Evolutionary conservation across 169 alveolate species (phyloP), one percentile per base, ranked within the genome.

Genomic region (Condylostoma magnum): DNA sequence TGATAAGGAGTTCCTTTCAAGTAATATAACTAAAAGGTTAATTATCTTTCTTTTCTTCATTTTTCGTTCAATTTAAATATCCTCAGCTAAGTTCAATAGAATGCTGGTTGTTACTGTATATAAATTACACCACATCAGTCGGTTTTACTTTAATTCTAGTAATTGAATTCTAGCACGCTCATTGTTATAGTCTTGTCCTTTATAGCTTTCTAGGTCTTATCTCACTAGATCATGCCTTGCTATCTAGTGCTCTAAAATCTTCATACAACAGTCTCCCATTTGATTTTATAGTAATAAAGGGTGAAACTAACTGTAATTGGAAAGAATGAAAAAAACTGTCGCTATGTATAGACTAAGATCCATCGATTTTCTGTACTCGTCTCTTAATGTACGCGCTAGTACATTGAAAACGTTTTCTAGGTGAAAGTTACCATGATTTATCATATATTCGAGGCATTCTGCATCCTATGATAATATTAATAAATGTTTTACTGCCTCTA

Each of bases 41-140:
- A 88, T 86, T 43, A 91, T 86, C 8, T 84, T 83, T 74, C 90
- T 82, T 48, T 78, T 80, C 50, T 79, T 90, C 92, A 91, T 91
- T 73, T 91, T 89, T 58, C 86, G 77, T 67, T 91, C 96, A 27
- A 91, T 88, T 50, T 79, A 47, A 6, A 88, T 77, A 69, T 91
- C 96, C 72, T 91, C 96, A 4, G 96, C 94, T 58, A 91, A 79
- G 63, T 90, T 86, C 44, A 86, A 77, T 27, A 92, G 83, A 25
- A 92, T 83, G 37, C 83, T 86, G 47, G 89, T 82, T 20, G 91
- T 83, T 18, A 89, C 91, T 55, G 27, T 15, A 15, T 55, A 55
- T 15, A 30, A 27, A 20, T 27, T 55, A 55, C 68, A 34, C 52
- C 84, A 88, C 50, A 92, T 80, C 28, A 92, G 69, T 78, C 88